A percentile compares a stretch with the other conserved stretches of the same genome.
Conservation (phyloP, 1,284 basidiomycete genomes). For the Sanghuangporus baumii region DNA sequence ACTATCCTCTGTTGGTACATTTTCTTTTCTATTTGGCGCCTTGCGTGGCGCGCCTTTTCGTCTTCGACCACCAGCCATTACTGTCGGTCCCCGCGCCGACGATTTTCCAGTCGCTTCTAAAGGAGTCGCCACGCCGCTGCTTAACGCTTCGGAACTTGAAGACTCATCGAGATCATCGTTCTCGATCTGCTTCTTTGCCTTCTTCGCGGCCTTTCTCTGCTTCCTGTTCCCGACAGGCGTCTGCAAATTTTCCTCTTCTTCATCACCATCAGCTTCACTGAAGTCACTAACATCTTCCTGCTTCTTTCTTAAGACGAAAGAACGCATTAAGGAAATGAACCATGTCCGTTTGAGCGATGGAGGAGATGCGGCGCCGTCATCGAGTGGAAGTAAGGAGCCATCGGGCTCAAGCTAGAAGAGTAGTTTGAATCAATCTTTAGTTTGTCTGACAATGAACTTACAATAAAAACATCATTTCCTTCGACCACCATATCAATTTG, state of each 20-base stretch:
- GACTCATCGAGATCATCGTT: slow-evolving; percentile 21
- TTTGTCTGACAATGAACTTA: slow-evolving; percentile 33
- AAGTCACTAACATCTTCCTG: slow-evolving; percentile 22
- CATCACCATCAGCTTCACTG: slow-evolving; percentile 22
- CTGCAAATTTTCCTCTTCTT: slow-evolving; percentile 22
- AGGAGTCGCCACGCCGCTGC: slow-evolving; percentile 38
- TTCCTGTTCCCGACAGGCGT: slow-evolving; percentile 23
- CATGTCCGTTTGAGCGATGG: slow-evolving; percentile 48
- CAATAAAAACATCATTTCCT: slow-evolving; percentile 62
- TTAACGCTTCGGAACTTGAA: slow-evolving; percentile 35
- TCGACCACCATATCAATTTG: slow-evolving; percentile 77
- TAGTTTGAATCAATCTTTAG: no score
- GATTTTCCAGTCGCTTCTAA: slow-evolving; percentile 13
- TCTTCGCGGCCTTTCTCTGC: slow-evolving; percentile 27
- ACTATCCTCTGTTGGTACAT: slow-evolving; percentile 19
- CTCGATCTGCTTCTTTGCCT: slow-evolving; percentile 15
- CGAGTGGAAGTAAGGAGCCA: slow-evolving; percentile 50
- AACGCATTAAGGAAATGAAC: slow-evolving; percentile 38
- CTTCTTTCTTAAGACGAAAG: slow-evolving; percentile 29
- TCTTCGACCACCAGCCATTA: slow-evolving; percentile 14
- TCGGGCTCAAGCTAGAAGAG: slow-evolving; percentile 32
- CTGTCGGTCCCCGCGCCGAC: slow-evolving; percentile 6
- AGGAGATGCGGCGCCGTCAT: slow-evolving; percentile 40
- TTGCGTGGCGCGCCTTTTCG: slow-evolving; percentile 11
- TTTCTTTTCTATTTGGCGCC: slow-evolving; percentile 11